These are phyloP conservation scores for Thelonectria blattea DNA, from an alignment of 2,329 filamentous ascomycete species.

Conservation along the genomic window DNA sequence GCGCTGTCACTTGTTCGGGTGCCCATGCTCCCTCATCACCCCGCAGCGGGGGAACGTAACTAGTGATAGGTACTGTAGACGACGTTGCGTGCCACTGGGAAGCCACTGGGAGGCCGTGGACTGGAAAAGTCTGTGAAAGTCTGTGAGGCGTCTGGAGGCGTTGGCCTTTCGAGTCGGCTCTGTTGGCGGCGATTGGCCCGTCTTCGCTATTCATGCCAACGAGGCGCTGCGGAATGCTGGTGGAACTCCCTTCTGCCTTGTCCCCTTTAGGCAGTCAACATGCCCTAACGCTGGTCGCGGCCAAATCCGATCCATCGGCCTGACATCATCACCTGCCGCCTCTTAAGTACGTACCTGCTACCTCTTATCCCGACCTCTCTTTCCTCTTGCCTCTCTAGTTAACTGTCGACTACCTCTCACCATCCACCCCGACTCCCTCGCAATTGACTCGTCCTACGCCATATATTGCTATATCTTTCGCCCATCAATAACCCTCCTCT, in stretches of 20 bases:
- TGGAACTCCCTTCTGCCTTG: not conserved
- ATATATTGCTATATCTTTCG: slow-evolving; percentile 12
- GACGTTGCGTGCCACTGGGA: too few relatives aligned
- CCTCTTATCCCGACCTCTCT: too few relatives aligned
- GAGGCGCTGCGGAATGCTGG: not conserved
- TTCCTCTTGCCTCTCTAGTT: too few relatives aligned
- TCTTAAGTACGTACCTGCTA: not conserved
- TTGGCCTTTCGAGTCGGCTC: not conserved
- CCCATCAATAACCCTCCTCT: slow-evolving; percentile 5
- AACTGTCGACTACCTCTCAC: not conserved
- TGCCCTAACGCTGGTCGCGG: not conserved
- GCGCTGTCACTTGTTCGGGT: too few relatives aligned
- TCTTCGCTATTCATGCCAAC: not conserved
- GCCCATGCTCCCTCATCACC: too few relatives aligned
- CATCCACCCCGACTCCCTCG: not conserved
- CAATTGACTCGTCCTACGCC: slow-evolving; percentile 18
- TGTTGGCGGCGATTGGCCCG: too few relatives aligned
- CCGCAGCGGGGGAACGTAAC: too few relatives aligned
- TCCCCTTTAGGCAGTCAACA: slow-evolving; percentile 3
- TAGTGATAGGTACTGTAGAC: too few relatives aligned
- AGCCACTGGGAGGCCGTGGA: too few relatives aligned
- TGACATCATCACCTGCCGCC: slow-evolving; percentile 37
- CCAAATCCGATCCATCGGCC: slow-evolving; percentile 17
- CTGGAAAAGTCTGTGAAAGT: too few relatives aligned
- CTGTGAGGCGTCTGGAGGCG: too few relatives aligned